These are phyloP conservation scores for Volvariella volvacea DNA, from an alignment of 1,284 basidiomycete species.

Conservation along the genomic window DNA sequence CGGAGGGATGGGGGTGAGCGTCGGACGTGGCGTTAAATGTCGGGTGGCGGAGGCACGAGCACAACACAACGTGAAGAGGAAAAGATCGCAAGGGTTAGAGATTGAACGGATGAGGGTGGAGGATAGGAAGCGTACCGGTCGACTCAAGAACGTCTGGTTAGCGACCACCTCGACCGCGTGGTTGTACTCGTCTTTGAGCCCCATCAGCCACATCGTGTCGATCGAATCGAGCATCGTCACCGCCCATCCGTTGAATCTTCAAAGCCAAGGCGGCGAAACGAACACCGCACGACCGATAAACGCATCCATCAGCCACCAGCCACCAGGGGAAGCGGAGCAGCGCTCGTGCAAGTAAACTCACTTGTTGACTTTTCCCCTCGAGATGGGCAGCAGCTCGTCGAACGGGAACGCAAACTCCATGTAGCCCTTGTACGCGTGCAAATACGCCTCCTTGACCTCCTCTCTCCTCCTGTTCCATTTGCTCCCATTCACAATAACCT, in stretches of 20 bases:
- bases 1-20: no score
- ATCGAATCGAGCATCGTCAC: slow-evolving; percentile 56
- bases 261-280: no score
- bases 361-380: slow-evolving; percentile 25
- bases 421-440: slow-evolving; percentile 50
- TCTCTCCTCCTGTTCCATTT: slow-evolving; percentile 25
- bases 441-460: slow-evolving; percentile 47
- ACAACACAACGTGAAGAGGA: no score
- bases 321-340: not conserved
- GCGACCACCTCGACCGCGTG: slow-evolving; percentile 56
- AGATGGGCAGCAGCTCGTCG: slow-evolving; percentile 49
- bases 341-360: slow-evolving; percentile 12
- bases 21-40: no score
- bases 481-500: not conserved
- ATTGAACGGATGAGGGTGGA: not conserved
- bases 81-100: no score
- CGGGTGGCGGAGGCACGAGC: no score
- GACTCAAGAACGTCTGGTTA: slow-evolving; percentile 45
- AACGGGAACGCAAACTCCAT: slow-evolving; percentile 44
- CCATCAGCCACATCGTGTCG: slow-evolving; percentile 65
- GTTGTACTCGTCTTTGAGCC: slow-evolving; percentile 55
- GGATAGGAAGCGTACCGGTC: slow-evolving; percentile 16
- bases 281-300: not conserved
- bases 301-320: not conserved
- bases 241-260: slow-evolving; percentile 41